phyloP scores from a whole-genome alignment of 345 rosid species.

The Euclidium syriacum region DNA sequence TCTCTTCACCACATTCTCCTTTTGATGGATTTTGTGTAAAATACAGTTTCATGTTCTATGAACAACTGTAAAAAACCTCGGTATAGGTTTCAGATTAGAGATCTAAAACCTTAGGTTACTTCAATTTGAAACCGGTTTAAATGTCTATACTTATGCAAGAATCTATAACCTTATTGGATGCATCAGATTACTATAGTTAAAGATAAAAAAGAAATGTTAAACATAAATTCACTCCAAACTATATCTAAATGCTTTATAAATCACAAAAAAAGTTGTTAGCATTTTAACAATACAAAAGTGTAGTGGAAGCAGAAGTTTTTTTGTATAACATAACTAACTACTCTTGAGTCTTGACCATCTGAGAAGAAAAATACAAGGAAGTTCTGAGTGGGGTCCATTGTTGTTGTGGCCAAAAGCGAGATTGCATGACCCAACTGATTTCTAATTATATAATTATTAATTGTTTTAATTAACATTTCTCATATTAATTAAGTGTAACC shows the following conservation, averaged over 20 bases:
- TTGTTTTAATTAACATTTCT: neutral
- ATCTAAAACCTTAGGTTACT: neutral
- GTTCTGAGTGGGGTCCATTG: slow-evolving; percentile 37
- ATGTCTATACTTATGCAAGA: too few species aligned
- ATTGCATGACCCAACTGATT: slow-evolving; percentile 31
- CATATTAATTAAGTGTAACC: neutral
- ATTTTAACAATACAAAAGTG: too few species aligned
- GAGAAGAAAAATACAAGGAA: neutral
- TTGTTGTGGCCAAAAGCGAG: slow-evolving; percentile 19
- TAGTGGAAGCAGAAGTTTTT: neutral
- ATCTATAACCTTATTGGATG: too few species aligned
- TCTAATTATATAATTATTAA: neutral
- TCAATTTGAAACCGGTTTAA: neutral
- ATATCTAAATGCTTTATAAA: too few species aligned
- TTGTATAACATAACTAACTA: too few species aligned
- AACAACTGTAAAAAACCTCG: neutral
- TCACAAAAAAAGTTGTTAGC: too few species aligned
- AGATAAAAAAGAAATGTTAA: too few species aligned
- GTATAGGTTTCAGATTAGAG: neutral
- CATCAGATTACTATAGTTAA: too few species aligned
- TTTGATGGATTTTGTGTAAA: slow-evolving; percentile 7
- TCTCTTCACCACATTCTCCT: slow-evolving; percentile 16
- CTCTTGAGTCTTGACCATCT: neutral
- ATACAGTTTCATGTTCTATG: slow-evolving; percentile 14
- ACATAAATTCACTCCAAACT: too few species aligned